Evolutionary conservation across 805 yeast genomes (phyloP).

Genomic region (Debaryomyces prosopidis): DNA sequence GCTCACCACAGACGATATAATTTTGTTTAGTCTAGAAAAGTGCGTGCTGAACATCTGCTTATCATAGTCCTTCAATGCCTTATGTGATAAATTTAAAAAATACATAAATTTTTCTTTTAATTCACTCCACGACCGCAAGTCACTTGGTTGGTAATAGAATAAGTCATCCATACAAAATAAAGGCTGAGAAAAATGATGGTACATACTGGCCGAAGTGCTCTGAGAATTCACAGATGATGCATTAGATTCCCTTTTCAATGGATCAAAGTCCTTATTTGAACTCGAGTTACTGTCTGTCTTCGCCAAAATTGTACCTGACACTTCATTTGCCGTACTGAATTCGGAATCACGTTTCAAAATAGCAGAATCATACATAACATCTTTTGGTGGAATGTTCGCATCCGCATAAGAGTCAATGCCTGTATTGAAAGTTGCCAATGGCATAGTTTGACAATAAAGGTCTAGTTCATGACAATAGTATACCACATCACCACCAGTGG

Average conservation of each 20-base stretch:
- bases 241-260: constrained; percentile 38
- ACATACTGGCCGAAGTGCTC: constrained; percentile 25
- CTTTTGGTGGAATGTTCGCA: constrained; percentile 26
- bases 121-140: constrained; percentile 61
- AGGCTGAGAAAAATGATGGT: constrained; percentile 44
- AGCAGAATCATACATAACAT: constrained; percentile 7
- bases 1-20: constrained; percentile 53
- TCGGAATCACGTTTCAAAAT: constrained; percentile 17
- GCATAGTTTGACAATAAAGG: constrained; percentile 58
- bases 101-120: constrained; percentile 48
- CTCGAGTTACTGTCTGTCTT: neutral
- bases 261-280: constrained; percentile 18
- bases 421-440: constrained; percentile 39
- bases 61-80: constrained; percentile 51
- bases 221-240: constrained; percentile 30
- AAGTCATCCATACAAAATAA: constrained; percentile 39
- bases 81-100: constrained; percentile 48
- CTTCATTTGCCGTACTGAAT: constrained; percentile 7
- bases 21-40: constrained; percentile 52
- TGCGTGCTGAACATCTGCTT: constrained; percentile 54
- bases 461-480: constrained; percentile 63
- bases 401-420: constrained; percentile 16
- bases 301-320: constrained; percentile 6
- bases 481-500: constrained; percentile 53
- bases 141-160: constrained; percentile 61